phyloP scores from a whole-genome alignment of 2,329 filamentous ascomycete genomes.

The Trichoderma koningiopsis region DNA sequence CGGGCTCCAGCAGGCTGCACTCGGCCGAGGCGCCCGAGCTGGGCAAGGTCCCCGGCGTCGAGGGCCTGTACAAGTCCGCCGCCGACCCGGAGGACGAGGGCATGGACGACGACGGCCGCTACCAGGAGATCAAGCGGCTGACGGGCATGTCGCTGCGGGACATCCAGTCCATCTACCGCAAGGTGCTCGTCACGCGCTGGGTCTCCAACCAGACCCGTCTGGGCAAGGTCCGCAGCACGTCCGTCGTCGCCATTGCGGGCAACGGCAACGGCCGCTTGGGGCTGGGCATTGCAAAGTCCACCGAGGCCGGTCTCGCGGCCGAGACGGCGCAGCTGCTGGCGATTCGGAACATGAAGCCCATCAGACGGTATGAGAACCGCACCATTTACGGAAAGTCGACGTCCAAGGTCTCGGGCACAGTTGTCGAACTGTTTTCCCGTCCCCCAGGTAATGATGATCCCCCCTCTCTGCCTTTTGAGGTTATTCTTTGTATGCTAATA shows the following conservation, averaged over 20 bases:
- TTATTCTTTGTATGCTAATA: slow-evolving; percentile 1
- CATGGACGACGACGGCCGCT: slow-evolving; percentile 54
- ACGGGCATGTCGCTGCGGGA: slow-evolving; percentile 57
- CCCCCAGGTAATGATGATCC: slow-evolving; percentile 76
- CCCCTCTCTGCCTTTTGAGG: no score
- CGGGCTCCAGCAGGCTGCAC: slow-evolving; percentile 39
- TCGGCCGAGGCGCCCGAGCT: slow-evolving; percentile 52
- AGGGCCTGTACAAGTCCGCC: slow-evolving; percentile 52
- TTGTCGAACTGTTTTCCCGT: slow-evolving; percentile 77
- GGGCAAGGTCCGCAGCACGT: slow-evolving; percentile 82
- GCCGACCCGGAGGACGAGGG: slow-evolving; percentile 54
- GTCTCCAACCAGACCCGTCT: slow-evolving; percentile 95
- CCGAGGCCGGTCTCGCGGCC: slow-evolving; percentile 67
- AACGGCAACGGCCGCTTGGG: slow-evolving; percentile 85
- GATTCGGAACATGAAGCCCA: slow-evolving; percentile 90
- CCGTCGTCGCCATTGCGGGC: slow-evolving; percentile 79
- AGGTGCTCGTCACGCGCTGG: slow-evolving; percentile 70
- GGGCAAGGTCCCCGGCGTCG: slow-evolving; percentile 56
- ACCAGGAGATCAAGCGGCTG: slow-evolving; percentile 54
- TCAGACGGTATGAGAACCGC: slow-evolving; percentile 85
- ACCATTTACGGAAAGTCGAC: slow-evolving; percentile 87
- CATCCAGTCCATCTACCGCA: slow-evolving; percentile 61
- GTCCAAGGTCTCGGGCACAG: slow-evolving; percentile 83
- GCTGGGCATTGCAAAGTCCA: slow-evolving; percentile 86
- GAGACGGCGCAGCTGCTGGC: slow-evolving; percentile 78